Evolutionary conservation across 2,329 filamentous ascomycete genomes (phyloP).

Genomic region (Phaeosphaeriaceae sp.): DNA sequence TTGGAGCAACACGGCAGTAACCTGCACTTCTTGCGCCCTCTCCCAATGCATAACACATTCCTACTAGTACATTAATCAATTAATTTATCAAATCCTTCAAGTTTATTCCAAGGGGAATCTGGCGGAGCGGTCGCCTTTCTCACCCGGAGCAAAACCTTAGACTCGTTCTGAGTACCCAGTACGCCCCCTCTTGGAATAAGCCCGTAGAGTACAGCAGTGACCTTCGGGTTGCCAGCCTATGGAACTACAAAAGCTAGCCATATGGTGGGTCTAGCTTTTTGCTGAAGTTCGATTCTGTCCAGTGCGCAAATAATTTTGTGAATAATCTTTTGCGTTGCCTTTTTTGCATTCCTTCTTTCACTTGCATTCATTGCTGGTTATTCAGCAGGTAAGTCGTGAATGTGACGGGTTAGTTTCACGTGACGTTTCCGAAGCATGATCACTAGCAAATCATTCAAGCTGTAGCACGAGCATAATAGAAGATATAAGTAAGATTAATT

Average conservation of each 20-base stretch:
- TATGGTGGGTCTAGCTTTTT: slow-evolving; percentile 8
- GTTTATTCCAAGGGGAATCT: neutral
- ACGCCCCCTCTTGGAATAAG: neutral
- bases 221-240: neutral
- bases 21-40: neutral
- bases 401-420: too few species aligned
- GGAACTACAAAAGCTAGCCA: slow-evolving; percentile 5
- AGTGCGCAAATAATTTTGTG: too few species aligned
- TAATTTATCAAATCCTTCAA: neutral
- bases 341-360: too few species aligned
- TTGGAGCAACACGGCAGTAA: neutral
- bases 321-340: neutral
- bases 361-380: too few species aligned
- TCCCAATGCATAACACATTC: neutral
- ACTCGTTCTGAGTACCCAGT: neutral
- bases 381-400: too few species aligned
- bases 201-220: slow-evolving; percentile 1
- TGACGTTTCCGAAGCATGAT: too few species aligned
- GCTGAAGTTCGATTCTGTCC: neutral
- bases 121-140: neutral
- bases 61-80: neutral
- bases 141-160: slow-evolving; percentile 1
- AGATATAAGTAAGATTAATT: too few species aligned
- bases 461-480: too few species aligned
- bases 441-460: too few species aligned